These are phyloP conservation scores for Amylostereum areolatum DNA, from an alignment of 1,284 basidiomycete species.

Conservation along the genomic window DNA sequence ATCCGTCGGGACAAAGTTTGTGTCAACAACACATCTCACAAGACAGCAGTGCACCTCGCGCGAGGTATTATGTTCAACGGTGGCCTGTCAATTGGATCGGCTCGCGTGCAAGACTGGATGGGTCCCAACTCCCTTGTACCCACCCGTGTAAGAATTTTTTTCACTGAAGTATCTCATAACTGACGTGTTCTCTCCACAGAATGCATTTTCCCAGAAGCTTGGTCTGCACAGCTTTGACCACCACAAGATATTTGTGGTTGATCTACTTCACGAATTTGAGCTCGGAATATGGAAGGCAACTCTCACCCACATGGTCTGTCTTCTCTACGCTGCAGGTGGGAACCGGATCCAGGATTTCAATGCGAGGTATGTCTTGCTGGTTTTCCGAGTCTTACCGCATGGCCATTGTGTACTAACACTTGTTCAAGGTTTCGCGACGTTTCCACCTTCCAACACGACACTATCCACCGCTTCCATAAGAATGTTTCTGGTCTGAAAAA, in stretches of 20 bases:
- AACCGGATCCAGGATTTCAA: conserved; percentile 5
- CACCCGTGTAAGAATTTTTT: neutral
- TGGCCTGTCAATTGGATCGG: no score
- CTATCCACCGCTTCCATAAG: conserved; percentile 21
- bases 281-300: conserved; percentile 21
- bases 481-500: conserved; percentile 27
- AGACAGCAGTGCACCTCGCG: neutral
- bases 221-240: conserved; percentile 7
- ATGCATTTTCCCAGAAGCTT: conserved; percentile 3
- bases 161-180: neutral
- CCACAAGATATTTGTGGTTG: conserved; percentile 14
- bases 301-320: conserved; percentile 18
- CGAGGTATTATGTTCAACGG: no score
- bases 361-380: neutral
- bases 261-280: conserved; percentile 18
- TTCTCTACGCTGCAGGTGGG: conserved; percentile 12
- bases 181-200: no score
- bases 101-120: neutral
- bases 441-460: conserved; percentile 7
- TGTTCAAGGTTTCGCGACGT: neutral
- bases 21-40: neutral
- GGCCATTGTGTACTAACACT: no score
- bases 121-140: neutral
- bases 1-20: neutral
- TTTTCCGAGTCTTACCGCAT: no score